These are phyloP conservation scores for Erysimum cheiranthoides DNA, from an alignment of 345 rosid genomes.

Conservation along the genomic window DNA sequence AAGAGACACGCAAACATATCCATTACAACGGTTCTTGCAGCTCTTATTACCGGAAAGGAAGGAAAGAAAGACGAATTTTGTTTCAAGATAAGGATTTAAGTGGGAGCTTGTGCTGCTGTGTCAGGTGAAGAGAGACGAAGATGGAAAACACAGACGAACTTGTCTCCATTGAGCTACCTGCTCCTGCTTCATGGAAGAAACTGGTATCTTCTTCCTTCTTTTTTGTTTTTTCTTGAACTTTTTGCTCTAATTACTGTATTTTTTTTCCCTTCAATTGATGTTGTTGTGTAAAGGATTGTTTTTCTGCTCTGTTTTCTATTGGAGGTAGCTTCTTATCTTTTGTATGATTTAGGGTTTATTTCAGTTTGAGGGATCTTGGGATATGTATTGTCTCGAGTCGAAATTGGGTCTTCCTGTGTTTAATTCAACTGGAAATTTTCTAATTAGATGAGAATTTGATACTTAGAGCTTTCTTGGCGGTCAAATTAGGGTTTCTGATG, in stretches of 20 bases:
- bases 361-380: conserved; percentile 27
- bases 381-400: neutral
- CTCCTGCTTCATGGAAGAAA: conserved; percentile 87
- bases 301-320: conserved; percentile 18
- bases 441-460: conserved; percentile 11
- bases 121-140: conserved; percentile 30
- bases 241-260: neutral
- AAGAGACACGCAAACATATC: conserved; percentile 46
- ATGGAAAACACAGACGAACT: conserved; percentile 64
- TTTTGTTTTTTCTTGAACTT: neutral
- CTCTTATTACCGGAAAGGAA: conserved; percentile 32
- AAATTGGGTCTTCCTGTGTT: neutral
- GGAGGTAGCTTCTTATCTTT: conserved; percentile 1
- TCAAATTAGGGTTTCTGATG: conserved; percentile 29
- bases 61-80: conserved; percentile 28
- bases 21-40: conserved; percentile 41
- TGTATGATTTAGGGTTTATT: conserved; percentile 24
- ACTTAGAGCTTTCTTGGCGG: conserved; percentile 5
- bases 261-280: neutral
- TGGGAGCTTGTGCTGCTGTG: neutral
- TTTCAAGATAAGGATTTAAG: conserved; percentile 4
- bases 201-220: conserved; percentile 51
- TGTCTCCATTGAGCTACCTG: conserved; percentile 75
- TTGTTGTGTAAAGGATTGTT: conserved; percentile 12
- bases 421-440: neutral